phyloP scores from a whole-genome alignment of 441 rosid genomes.

The Bruguiera hainesii region DNA sequence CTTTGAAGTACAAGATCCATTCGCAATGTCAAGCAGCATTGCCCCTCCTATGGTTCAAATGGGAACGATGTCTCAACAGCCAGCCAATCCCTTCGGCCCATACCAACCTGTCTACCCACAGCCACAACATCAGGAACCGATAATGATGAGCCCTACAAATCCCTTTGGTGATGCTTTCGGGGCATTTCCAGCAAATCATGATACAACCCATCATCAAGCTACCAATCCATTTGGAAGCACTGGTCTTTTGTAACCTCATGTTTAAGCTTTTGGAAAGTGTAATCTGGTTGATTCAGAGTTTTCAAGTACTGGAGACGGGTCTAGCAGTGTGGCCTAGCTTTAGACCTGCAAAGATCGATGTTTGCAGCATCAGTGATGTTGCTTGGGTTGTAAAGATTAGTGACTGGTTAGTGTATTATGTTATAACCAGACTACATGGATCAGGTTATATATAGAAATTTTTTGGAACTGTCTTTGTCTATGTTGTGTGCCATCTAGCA shows the following conservation, averaged over 20 bases:
- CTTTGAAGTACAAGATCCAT: constrained; percentile 76
- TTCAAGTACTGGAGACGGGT: constrained; percentile 13
- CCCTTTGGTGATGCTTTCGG: constrained; percentile 73
- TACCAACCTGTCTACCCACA: constrained; percentile 58
- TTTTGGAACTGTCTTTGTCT: neutral
- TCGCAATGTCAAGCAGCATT: constrained; percentile 45
- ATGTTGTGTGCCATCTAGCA: neutral
- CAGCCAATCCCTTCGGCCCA: constrained; percentile 63
- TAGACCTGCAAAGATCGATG: constrained; percentile 19
- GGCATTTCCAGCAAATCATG: constrained; percentile 46
- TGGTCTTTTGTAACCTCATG: constrained; percentile 49
- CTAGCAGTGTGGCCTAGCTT: constrained; percentile 12
- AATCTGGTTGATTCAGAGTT: constrained; percentile 16
- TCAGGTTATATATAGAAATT: constrained; percentile 11
- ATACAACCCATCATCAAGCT: constrained; percentile 29
- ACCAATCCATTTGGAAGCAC: constrained; percentile 82
- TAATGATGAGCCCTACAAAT: constrained; percentile 41
- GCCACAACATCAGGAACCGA: constrained; percentile 39
- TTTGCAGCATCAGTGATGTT: constrained; percentile 10
- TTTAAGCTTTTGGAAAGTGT: constrained; percentile 8
- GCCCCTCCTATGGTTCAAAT: constrained; percentile 54
- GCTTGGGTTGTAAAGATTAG: no score
- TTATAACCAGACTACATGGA: constrained; percentile 15
- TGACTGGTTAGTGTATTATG: constrained; percentile 24
- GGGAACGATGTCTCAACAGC: constrained; percentile 46